Conservation (phyloP, 768 basidiomycete genomes). For the Hygrocybe coccinea region DNA sequence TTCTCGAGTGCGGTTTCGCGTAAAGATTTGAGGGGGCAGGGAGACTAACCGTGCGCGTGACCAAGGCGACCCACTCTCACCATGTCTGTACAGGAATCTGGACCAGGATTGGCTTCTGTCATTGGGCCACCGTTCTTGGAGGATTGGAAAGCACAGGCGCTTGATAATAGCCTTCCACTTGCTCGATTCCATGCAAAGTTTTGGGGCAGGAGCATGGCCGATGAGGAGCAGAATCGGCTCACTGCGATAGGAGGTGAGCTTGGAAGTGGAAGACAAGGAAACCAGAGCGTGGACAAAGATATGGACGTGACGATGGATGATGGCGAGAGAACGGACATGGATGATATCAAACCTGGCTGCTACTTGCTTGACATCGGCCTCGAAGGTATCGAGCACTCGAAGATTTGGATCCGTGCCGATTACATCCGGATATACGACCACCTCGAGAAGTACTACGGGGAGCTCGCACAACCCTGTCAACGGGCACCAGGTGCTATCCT, state of each 20-base stretch:
- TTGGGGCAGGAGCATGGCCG: conserved; percentile 14
- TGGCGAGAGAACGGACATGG: conserved; percentile 7
- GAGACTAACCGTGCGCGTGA: no score
- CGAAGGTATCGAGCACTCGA: background rate
- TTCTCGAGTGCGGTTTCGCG: no score
- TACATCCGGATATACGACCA: conserved; percentile 14
- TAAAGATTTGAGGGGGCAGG: no score
- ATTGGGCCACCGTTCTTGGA: conserved; percentile 2
- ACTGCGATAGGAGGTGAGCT: conserved; percentile 1
- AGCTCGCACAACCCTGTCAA: background rate
- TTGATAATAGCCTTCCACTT: background rate
- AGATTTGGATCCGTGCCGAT: conserved; percentile 12
- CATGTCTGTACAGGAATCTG: background rate
- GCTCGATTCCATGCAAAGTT: conserved; percentile 11
- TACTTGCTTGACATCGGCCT: conserved; percentile 10
- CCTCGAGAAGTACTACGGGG: conserved; percentile 4
- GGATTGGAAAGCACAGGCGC: conserved; percentile 5
- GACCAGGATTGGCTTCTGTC: conserved; percentile 10
- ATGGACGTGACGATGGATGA: conserved; percentile 7
- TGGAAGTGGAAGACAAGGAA: background rate
- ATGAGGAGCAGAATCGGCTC: conserved; percentile 5
- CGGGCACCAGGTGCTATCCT: conserved; percentile 8
- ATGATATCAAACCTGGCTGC: conserved; percentile 13
- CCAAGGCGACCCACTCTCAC: background rate
- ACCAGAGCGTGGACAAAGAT: conserved; percentile 6